Base-by-base conservation (phyloP, 2,329 filamentous ascomycete species). In the Penicillium aurantiogriseum region DNA sequence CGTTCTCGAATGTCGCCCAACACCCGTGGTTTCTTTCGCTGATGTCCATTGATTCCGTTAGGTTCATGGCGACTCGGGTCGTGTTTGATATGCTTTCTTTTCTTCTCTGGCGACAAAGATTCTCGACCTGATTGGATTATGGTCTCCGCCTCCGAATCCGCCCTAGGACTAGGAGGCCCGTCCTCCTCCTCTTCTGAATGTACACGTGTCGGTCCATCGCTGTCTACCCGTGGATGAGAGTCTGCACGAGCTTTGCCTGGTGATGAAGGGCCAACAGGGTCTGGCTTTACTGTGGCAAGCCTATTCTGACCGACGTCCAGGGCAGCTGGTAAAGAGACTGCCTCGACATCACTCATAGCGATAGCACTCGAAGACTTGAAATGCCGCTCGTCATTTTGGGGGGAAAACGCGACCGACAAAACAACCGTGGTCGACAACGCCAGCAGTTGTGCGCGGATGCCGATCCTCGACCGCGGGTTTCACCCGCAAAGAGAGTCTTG, bases 71-170 rank as follows among this genome's bases (percentile, higher is more conserved):
- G 70, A 63, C 69, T 67, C 50, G 69, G 69, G 53, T 75, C 69
- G 64, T 77, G 76, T 44, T 71, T 66, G 51, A 76, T 74, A 56
- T 71, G 70, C 56, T 74, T 76, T 57, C 74, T 74, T 65, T 75
- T 76, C 68, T 80, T 79, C 67, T 79, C 76, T 5, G 78, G 77
- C 7, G 78, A 78, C 54, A 77, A 61, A 33, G 74, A 75, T 62
- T 78, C 76, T 40, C 76, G 74, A 52, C 75, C 76, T 13, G 76
- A 80, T 63, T 80, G 77, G 55, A 80, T 80, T 57, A 79, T 77
- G 21, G 78, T 80, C 67, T 80, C 78, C 53, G 78, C 78, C 69
- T 80, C 78, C 44, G 77, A 80, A 65, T 80, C 78, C 48, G 76
- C 76, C 67, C 69, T 76, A 57, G 73, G 74, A 57, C 75, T 74